Evolutionary conservation across 225 moss, liverwort and hornwort genomes (phyloP).

Genomic region (Bryoerythrophyllum caledonicum): DNA sequence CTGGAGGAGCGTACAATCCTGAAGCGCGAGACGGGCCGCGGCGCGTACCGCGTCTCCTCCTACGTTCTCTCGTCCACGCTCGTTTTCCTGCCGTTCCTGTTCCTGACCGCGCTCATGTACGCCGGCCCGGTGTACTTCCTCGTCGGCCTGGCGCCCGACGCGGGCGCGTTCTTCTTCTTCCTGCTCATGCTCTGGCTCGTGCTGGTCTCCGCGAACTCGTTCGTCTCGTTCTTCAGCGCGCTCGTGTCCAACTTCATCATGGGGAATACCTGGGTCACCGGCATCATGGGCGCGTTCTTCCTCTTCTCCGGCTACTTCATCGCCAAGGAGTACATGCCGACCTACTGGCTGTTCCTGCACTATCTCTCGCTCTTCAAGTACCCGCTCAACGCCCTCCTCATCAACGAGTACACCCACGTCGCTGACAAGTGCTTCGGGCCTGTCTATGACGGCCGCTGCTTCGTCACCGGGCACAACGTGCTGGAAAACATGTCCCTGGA

Average conservation of each 20-base stretch:
- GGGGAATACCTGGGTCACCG: slow-evolving; percentile 71
- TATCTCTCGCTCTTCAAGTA: slow-evolving; percentile 83
- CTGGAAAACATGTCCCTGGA: slow-evolving; percentile 50
- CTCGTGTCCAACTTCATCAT: slow-evolving; percentile 75
- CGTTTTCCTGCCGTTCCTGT: slow-evolving; percentile 71
- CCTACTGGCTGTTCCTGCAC: slow-evolving; percentile 73
- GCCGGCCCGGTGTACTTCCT: slow-evolving; percentile 65
- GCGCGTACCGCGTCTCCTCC: slow-evolving; percentile 79
- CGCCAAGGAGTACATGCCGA: slow-evolving; percentile 70
- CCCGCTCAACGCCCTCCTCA: slow-evolving; percentile 69
- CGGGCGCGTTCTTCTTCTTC: slow-evolving; percentile 61
- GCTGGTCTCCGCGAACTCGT: slow-evolving; percentile 74
- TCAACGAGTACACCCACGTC: slow-evolving; percentile 71
- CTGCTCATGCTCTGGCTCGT: slow-evolving; percentile 72
- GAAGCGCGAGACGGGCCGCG: slow-evolving; percentile 68
- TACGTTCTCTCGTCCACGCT: slow-evolving; percentile 71
- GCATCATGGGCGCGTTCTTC: slow-evolving; percentile 83
- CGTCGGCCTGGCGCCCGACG: slow-evolving; percentile 42
- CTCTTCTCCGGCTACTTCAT: slow-evolving; percentile 87
- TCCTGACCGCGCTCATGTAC: slow-evolving; percentile 60
- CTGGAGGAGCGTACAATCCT: slow-evolving; percentile 73
- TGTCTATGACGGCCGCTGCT: slow-evolving; percentile 33
- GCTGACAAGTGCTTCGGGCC: slow-evolving; percentile 54
- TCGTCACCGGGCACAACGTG: slow-evolving; percentile 54
- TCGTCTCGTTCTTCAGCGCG: slow-evolving; percentile 76